Conservation (phyloP, 495 filamentous ascomycete species). For the Baudoinia panamericana region DNA sequence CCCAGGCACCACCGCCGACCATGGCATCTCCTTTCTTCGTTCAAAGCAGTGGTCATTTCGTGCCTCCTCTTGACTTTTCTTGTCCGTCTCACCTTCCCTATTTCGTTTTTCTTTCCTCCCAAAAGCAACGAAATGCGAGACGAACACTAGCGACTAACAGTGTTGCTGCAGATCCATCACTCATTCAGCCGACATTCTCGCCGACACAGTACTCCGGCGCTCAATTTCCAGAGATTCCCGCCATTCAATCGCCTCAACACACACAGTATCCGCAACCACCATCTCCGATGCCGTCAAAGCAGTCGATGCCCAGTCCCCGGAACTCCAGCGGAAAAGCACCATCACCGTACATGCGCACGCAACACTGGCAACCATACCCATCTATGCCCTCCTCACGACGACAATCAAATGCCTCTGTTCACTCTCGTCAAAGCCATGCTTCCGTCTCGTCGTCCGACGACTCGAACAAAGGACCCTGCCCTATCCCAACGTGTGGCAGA, state of each 20-base stretch:
- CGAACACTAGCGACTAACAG: not conserved
- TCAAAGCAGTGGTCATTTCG: conserved; percentile 49
- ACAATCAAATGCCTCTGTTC: conserved; percentile 43
- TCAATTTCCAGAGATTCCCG: conserved; percentile 23
- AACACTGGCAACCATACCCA: conserved; percentile 29
- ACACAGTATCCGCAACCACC: conserved; percentile 22
- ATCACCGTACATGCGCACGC: conserved; percentile 33
- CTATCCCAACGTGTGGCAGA: conserved; percentile 70
- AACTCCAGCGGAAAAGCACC: conserved; percentile 23
- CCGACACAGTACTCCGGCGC: conserved; percentile 22
- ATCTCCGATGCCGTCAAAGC: conserved; percentile 19
- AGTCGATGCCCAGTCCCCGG: conserved; percentile 20
- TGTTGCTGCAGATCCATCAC: conserved; percentile 42
- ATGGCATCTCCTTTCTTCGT: conserved; percentile 37
- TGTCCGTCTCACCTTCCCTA: conserved; percentile 46
- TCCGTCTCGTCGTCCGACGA: conserved; percentile 51
- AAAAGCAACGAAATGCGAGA: too few relatives aligned
- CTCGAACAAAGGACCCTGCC: conserved; percentile 57
- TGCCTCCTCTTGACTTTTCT: conserved; percentile 46
- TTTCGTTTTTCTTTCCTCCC: conserved; percentile 11
- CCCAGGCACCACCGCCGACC: conserved; percentile 18
- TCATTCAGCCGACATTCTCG: conserved; percentile 39
- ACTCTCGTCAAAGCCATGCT: conserved; percentile 41
- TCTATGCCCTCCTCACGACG: conserved; percentile 35
- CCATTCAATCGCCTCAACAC: conserved; percentile 22